Conservation (phyloP, 768 basidiomycete genomes). For the Naganishia friedmannii region DNA sequence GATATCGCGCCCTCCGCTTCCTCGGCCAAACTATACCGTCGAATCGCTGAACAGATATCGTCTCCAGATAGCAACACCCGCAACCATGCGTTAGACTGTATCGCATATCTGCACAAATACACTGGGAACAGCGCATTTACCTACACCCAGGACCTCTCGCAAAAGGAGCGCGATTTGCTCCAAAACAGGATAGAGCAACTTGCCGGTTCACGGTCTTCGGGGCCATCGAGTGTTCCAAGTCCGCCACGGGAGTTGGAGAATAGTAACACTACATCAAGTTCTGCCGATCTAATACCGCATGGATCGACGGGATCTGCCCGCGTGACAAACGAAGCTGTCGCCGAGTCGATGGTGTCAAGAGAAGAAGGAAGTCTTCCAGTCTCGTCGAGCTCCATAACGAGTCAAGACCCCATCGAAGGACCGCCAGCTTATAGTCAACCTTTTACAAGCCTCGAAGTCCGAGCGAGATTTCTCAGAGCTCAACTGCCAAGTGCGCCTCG, state of each 20-base stretch:
- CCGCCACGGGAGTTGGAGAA: conserved; percentile 3
- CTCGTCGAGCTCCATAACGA: neutral
- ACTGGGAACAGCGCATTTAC: conserved; percentile 39
- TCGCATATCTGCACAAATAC: conserved; percentile 47
- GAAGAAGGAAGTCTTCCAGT: neutral
- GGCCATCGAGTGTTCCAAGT: neutral
- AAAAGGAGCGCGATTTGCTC: conserved; percentile 32
- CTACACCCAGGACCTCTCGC: conserved; percentile 18
- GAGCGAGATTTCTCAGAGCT: neutral
- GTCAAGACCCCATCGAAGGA: neutral
- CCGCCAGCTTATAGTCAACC: neutral
- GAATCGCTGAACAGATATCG: conserved; percentile 31
- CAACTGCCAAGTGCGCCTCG: neutral
- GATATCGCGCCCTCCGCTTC: conserved; percentile 24
- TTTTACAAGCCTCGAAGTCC: neutral
- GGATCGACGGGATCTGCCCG: neutral
- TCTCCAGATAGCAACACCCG: conserved; percentile 48
- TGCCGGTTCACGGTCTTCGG: neutral
- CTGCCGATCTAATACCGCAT: neutral
- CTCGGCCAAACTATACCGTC: conserved; percentile 35
- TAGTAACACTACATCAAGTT: neutral
- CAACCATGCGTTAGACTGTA: conserved; percentile 44
- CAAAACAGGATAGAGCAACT: conserved; percentile 32
- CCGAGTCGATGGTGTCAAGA: neutral
- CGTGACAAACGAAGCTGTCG: neutral